These are phyloP conservation scores for Saxispiralis lemnorum DNA, from an alignment of 495 filamentous ascomycete species.

Conservation along the genomic window DNA sequence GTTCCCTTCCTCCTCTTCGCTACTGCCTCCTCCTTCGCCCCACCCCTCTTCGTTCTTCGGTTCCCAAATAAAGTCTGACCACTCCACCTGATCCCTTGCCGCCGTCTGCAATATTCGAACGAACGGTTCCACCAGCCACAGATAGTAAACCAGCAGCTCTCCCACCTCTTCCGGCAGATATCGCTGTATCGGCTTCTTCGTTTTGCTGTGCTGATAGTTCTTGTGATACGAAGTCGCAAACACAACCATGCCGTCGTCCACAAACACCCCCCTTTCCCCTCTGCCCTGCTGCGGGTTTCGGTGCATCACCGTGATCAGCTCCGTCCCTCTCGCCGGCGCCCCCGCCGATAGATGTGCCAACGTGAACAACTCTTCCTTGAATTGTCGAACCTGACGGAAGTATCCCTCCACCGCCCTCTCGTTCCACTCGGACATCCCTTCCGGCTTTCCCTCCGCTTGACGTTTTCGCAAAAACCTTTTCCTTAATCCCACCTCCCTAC, in stretches of 20 bases:
- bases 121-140: slow-evolving; percentile 9
- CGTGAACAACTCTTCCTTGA: slow-evolving; percentile 11
- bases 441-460: too few species aligned
- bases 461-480: too few species aligned
- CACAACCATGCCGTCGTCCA: slow-evolving; percentile 7
- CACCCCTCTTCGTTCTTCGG: too few species aligned
- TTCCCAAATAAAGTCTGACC: neutral
- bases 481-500: too few species aligned
- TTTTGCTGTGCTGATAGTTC: slow-evolving; percentile 1
- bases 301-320: slow-evolving; percentile 18
- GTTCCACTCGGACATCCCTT: too few species aligned
- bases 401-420: neutral
- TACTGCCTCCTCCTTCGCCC: neutral
- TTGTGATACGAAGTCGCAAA: slow-evolving; percentile 10
- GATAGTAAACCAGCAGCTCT: slow-evolving; percentile 9
- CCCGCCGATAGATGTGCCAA: slow-evolving; percentile 17
- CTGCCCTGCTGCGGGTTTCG: slow-evolving; percentile 2
- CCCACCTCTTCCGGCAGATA: slow-evolving; percentile 13
- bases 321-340: slow-evolving; percentile 16
- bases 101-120: neutral
- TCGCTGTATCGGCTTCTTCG: slow-evolving; percentile 9
- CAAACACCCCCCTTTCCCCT: slow-evolving; percentile 1
- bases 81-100: neutral
- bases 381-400: slow-evolving; percentile 1
- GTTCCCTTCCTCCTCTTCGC: neutral